Evolutionary conservation across 2,329 filamentous ascomycete species (phyloP).

Genomic region (Cladosporium sp.): DNA sequence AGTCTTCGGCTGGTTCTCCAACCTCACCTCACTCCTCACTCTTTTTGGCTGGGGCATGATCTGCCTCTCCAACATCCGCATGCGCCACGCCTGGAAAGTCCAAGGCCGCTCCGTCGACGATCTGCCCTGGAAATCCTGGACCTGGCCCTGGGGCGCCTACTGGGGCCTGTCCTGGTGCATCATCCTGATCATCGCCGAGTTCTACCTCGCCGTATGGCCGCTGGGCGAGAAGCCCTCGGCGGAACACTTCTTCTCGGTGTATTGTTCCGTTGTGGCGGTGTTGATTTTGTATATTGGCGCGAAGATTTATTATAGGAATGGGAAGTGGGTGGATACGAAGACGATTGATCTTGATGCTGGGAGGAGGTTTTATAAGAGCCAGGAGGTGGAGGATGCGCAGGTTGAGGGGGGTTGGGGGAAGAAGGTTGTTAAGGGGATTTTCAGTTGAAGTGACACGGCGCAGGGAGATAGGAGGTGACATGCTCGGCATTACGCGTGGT

Average conservation of each 20-base stretch:
- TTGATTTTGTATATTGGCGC: conserved; percentile 47
- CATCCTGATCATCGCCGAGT: conserved; percentile 50
- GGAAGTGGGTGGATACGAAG: conserved; percentile 39
- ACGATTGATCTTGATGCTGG: conserved; percentile 42
- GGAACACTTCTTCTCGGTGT: conserved; percentile 51
- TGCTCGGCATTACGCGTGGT: too few species aligned
- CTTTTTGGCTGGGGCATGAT: conserved; percentile 75
- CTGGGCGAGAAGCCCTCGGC: conserved; percentile 40
- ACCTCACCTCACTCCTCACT: conserved; percentile 70
- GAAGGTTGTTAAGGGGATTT: conserved; percentile 4
- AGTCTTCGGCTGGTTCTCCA: conserved; percentile 67
- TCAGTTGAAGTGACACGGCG: too few species aligned
- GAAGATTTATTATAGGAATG: conserved; percentile 44
- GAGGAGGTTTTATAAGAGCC: conserved; percentile 33
- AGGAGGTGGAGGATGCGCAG: conserved; percentile 27
- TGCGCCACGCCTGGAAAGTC: conserved; percentile 61
- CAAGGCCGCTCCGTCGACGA: conserved; percentile 57
- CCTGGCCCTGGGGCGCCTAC: conserved; percentile 47
- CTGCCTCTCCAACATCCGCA: conserved; percentile 68
- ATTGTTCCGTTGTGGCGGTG: conserved; percentile 48
- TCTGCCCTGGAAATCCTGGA: conserved; percentile 49
- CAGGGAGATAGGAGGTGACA: too few species aligned
- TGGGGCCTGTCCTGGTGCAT: conserved; percentile 50
- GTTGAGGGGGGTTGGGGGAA: neutral
- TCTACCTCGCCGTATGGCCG: conserved; percentile 53